phyloP scores from a whole-genome alignment of 225 moss, liverwort and hornwort genomes.

The Ulota crispa region DNA sequence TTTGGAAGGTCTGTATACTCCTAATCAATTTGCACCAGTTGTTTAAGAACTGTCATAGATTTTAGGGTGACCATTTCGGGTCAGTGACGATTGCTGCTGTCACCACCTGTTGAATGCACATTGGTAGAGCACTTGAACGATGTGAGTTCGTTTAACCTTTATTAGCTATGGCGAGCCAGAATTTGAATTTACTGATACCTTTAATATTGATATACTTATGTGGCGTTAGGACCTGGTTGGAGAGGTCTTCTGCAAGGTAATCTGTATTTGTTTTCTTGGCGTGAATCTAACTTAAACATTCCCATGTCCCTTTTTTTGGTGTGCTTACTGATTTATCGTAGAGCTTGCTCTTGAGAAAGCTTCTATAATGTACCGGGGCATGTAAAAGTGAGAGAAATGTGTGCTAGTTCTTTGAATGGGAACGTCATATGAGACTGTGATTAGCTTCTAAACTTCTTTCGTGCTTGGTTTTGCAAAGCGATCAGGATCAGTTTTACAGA shows the following conservation, averaged over 20 bases:
- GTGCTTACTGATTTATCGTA: not conserved
- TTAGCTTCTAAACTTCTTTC: not conserved
- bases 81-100: not conserved
- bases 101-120: not conserved
- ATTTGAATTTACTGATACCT: not conserved
- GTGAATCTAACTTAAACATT: not conserved
- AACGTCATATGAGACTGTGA: not conserved
- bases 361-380: not conserved
- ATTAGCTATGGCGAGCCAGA: not conserved
- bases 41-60: not conserved
- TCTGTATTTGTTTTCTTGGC: not conserved
- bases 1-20: not conserved
- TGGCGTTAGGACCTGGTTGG: constrained; percentile 65
- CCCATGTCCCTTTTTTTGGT: not conserved
- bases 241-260: constrained; percentile 74
- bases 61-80: not conserved
- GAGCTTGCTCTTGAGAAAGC: not conserved
- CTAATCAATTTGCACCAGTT: not conserved
- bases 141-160: not conserved
- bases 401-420: not conserved
- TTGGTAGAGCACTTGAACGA: not conserved
- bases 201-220: constrained; percentile 50
- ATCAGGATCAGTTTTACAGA: not conserved
- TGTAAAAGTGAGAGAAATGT: not conserved
- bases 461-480: not conserved